Evolutionary conservation across 176 grass and related monocot species (phyloP).

Genomic region (Cenchrus fungigraminus): DNA sequence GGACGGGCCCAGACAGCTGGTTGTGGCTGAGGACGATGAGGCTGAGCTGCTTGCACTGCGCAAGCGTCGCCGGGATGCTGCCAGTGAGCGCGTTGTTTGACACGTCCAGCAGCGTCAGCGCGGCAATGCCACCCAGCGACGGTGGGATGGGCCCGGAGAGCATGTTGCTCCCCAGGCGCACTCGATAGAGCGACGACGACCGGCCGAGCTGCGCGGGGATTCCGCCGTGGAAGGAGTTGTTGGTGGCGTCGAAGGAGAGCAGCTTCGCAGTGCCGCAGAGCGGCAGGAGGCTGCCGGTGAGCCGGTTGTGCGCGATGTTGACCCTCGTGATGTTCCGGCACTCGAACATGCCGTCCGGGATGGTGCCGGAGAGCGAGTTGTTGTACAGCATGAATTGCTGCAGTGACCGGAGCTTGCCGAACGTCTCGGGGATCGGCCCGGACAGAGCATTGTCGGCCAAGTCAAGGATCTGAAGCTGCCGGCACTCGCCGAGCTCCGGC

Average conservation of each 20-base stretch:
- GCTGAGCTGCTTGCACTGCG: constrained; percentile 62
- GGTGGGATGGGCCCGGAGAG: constrained; percentile 70
- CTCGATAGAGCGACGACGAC: constrained; percentile 69
- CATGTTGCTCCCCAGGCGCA: constrained; percentile 71
- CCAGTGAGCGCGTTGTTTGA: constrained; percentile 74
- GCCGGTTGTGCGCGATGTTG: constrained; percentile 89
- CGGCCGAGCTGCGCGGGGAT: constrained; percentile 81
- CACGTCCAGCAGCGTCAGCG: constrained; percentile 70
- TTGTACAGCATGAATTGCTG: constrained; percentile 96
- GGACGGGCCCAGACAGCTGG: constrained; percentile 56
- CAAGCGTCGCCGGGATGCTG: constrained; percentile 66
- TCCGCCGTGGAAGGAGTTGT: constrained; percentile 69
- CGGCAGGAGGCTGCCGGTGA: constrained; percentile 75
- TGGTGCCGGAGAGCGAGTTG: constrained; percentile 76
- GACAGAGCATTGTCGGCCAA: constrained; percentile 82
- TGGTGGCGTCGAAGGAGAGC: constrained; percentile 86
- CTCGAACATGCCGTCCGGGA: constrained; percentile 87
- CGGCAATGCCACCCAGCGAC: constrained; percentile 47
- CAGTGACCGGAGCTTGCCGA: constrained; percentile 68
- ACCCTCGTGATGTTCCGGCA: constrained; percentile 92
- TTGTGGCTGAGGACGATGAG: constrained; percentile 73
- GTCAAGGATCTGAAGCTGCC: constrained; percentile 64
- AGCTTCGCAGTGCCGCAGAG: constrained; percentile 69
- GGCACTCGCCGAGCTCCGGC: constrained; percentile 66
- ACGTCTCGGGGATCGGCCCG: constrained; percentile 64